Base-by-base conservation (phyloP, 2,329 filamentous ascomycete genomes). In the Xylaria sp. region DNA sequence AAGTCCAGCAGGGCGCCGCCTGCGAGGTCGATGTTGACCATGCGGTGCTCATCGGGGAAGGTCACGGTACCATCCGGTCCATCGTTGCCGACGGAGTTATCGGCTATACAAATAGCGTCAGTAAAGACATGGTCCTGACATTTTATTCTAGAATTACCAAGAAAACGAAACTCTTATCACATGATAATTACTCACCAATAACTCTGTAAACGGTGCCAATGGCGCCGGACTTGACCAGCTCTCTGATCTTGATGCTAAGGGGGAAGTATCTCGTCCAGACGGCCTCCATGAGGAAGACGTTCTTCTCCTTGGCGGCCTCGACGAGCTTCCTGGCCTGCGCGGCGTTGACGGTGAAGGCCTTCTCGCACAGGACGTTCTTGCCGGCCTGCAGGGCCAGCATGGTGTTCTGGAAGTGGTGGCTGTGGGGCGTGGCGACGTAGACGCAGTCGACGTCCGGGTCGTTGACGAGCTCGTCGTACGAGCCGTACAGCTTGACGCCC, bases 241-340 rank as follows among this genome's bases (percentile, higher is more conserved):
- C 88, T 60, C 92, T 84, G 45, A 94, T 83, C 78, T 92, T 89
- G 78, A 93, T 87, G 75, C 92, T 94, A 12, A 97, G 82, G 2
- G 94, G 94, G 82, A 97, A 96, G 82, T 91, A 96, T 67, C 94
- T 86, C 42, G 93, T 97, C 94, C 93, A 97, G 21, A 97, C 93
- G 51, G 93, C 93, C 81, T 95, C 92, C 92, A 94, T 94, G 69
- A 95, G 81, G 84, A 92, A 91, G 73, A 93, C 78, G 68, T 88
- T 87, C 85, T 93, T 95, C 76, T 88, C 85, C 78, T 84, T 87
- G 6, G 94, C 94, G 68, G 88, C 90, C 70, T 90, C 88, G 59
- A 90, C 87, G 30, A 97, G 85, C 78, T 89, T 89, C 80, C 88
- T 88, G 27, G 92, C 84, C 81, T 97, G 94, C 9, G 88, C 84